These are phyloP conservation scores for Massariosphaeria phaeospora DNA, from an alignment of 495 filamentous ascomycete genomes.

Conservation along the genomic window DNA sequence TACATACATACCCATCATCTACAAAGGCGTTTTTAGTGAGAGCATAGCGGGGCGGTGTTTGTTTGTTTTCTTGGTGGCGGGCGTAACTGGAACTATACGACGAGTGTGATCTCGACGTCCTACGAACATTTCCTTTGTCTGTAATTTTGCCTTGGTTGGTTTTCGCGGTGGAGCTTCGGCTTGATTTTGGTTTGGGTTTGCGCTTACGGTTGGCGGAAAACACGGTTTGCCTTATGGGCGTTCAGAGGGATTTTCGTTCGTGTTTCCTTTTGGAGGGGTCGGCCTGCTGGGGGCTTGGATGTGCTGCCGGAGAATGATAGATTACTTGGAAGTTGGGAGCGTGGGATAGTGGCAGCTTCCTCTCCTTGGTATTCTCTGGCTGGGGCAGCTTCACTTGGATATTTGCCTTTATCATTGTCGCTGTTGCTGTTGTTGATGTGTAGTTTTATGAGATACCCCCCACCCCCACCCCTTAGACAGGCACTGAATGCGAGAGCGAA, in stretches of 20 bases:
- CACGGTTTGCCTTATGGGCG: background rate
- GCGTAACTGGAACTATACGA: constrained; percentile 22
- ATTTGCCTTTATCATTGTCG: constrained; percentile 9
- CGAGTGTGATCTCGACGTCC: constrained; percentile 30
- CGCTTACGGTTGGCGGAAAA: too few relatives aligned
- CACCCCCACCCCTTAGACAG: too few relatives aligned
- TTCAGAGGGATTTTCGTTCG: too few relatives aligned
- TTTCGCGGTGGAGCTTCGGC: background rate
- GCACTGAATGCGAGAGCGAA: too few relatives aligned
- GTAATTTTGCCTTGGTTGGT: background rate
- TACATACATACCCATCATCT: background rate
- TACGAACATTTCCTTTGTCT: constrained; percentile 27
- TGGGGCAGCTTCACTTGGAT: constrained; percentile 15
- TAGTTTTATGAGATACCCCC: constrained; percentile 3
- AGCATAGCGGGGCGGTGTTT: background rate
- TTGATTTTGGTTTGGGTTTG: background rate
- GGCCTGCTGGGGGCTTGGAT: background rate
- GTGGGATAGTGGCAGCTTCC: background rate
- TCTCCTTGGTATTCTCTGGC: background rate
- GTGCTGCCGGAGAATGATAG: background rate
- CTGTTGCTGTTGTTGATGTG: background rate
- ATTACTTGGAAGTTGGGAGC: background rate
- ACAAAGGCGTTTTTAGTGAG: background rate
- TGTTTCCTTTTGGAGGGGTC: background rate
- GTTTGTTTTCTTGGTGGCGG: too few relatives aligned